phyloP scores from a whole-genome alignment of 768 basidiomycete genomes.

The Podaxis sp. region DNA sequence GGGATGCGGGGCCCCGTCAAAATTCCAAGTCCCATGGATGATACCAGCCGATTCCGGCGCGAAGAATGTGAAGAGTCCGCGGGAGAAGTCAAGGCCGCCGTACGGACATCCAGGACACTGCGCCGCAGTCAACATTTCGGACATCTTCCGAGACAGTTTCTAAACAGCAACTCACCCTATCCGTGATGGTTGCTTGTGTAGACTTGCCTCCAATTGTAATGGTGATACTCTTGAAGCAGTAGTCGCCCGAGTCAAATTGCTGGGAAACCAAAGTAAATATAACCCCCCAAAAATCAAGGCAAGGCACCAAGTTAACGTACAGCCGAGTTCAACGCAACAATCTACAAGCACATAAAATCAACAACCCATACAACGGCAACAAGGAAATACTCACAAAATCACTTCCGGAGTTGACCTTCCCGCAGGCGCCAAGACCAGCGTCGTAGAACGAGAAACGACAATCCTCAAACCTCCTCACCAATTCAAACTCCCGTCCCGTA shows the following conservation, averaged over 20 bases:
- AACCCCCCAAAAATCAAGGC: not conserved
- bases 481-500: slow-evolving; percentile 34
- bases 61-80: slow-evolving; percentile 53
- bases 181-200: slow-evolving; percentile 53
- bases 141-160: not conserved
- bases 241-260: slow-evolving; percentile 49
- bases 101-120: slow-evolving; percentile 62
- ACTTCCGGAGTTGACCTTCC: slow-evolving; percentile 19
- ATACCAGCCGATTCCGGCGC: slow-evolving; percentile 37
- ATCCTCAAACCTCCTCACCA: slow-evolving; percentile 33
- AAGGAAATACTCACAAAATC: slow-evolving; percentile 23
- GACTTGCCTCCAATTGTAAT: slow-evolving; percentile 59
- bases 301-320: slow-evolving; percentile 21
- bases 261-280: slow-evolving; percentile 19
- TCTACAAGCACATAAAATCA: slow-evolving; percentile 25
- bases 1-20: slow-evolving; percentile 20
- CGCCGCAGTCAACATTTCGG: not conserved
- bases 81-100: slow-evolving; percentile 59
- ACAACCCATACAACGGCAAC: not conserved
- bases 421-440: slow-evolving; percentile 28
- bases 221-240: slow-evolving; percentile 60
- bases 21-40: slow-evolving; percentile 47
- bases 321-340: slow-evolving; percentile 43
- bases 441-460: slow-evolving; percentile 54
- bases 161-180: slow-evolving; percentile 40